These are phyloP conservation scores for Sodiomyces alkalinus DNA, from an alignment of 2,329 filamentous ascomycete genomes.

Conservation along the genomic window DNA sequence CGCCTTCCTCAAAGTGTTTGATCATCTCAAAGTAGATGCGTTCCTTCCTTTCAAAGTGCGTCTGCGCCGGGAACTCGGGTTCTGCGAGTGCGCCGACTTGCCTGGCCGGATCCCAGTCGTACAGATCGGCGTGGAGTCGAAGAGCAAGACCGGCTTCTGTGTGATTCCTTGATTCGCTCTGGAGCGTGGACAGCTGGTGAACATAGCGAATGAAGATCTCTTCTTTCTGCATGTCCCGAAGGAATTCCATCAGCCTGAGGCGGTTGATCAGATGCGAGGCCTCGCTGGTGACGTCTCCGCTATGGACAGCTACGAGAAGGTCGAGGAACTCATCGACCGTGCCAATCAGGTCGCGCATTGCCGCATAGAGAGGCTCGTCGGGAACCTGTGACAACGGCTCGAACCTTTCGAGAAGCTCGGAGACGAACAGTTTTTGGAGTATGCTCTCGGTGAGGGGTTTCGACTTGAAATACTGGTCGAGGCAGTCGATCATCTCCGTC, in stretches of 20 bases:
- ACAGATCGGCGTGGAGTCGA: slow-evolving; percentile 80
- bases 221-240: slow-evolving; percentile 92
- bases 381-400: slow-evolving; percentile 48
- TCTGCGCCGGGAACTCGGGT: slow-evolving; percentile 68
- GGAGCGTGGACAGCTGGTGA: slow-evolving; percentile 71
- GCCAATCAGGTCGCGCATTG: slow-evolving; percentile 62
- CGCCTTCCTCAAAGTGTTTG: slow-evolving; percentile 85
- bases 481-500: slow-evolving; percentile 88
- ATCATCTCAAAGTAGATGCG: slow-evolving; percentile 89
- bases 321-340: slow-evolving; percentile 87
- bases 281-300: slow-evolving; percentile 56
- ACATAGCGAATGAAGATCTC: slow-evolving; percentile 95
- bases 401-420: slow-evolving; percentile 71
- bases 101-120: slow-evolving; percentile 71
- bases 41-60: slow-evolving; percentile 85
- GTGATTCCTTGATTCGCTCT: slow-evolving; percentile 60
- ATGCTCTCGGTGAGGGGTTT: slow-evolving; percentile 80
- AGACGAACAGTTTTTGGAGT: slow-evolving; percentile 82
- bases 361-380: slow-evolving; percentile 59
- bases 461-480: slow-evolving; percentile 80
- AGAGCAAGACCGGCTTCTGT: slow-evolving; percentile 83
- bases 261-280: slow-evolving; percentile 77
- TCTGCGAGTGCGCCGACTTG: slow-evolving; percentile 52
- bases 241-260: slow-evolving; percentile 83
- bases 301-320: slow-evolving; percentile 78